phyloP scores from a whole-genome alignment of 192 early-diverging fungal genomes.

The Mortierella antarctica region DNA sequence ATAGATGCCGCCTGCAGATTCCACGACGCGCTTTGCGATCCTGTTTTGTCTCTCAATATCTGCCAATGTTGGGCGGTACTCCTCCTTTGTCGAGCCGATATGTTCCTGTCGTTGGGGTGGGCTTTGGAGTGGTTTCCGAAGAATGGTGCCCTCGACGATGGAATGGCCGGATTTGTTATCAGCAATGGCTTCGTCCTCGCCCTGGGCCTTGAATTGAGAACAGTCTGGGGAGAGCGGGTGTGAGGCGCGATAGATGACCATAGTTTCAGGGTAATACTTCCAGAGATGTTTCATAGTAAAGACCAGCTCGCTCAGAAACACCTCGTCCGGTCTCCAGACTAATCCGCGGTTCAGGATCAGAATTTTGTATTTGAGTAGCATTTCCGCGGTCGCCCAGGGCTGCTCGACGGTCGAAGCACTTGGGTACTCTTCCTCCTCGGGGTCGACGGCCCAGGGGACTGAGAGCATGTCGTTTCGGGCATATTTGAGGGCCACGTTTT shows the following conservation, averaged over 20 bases:
- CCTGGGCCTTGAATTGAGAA: slow-evolving; percentile 35
- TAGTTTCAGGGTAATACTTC: slow-evolving; percentile 39
- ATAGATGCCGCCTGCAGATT: slow-evolving; percentile 64
- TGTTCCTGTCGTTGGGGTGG: slow-evolving; percentile 45
- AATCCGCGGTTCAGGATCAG: slow-evolving; percentile 60
- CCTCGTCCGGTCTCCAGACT: slow-evolving; percentile 53
- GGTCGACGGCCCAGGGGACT: slow-evolving; percentile 40
- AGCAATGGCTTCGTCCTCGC: slow-evolving; percentile 47
- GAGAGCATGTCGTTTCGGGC: slow-evolving; percentile 67
- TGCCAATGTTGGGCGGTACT: slow-evolving; percentile 33
- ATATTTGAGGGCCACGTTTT: slow-evolving; percentile 31
- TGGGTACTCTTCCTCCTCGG: slow-evolving; percentile 39
- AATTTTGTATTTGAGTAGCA: slow-evolving; percentile 39
- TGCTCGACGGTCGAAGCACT: slow-evolving; percentile 53
- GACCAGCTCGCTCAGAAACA: slow-evolving; percentile 56
- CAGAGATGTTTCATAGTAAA: slow-evolving; percentile 55
- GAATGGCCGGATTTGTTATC: slow-evolving; percentile 20
- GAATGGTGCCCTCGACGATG: slow-evolving; percentile 22
- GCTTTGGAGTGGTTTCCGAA: slow-evolving; percentile 35
- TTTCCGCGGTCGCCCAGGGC: slow-evolving; percentile 45
- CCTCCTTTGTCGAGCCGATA: slow-evolving; percentile 43
- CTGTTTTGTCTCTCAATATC: slow-evolving; percentile 61
- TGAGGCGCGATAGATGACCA: slow-evolving; percentile 62
- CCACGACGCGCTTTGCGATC: slow-evolving; percentile 61
- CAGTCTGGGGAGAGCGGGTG: slow-evolving; percentile 60